A percentile compares a stretch with the other conserved stretches of the same genome.
Conservation (phyloP, 2,329 filamentous ascomycete genomes). For the Verticillium zaregamsianum region DNA sequence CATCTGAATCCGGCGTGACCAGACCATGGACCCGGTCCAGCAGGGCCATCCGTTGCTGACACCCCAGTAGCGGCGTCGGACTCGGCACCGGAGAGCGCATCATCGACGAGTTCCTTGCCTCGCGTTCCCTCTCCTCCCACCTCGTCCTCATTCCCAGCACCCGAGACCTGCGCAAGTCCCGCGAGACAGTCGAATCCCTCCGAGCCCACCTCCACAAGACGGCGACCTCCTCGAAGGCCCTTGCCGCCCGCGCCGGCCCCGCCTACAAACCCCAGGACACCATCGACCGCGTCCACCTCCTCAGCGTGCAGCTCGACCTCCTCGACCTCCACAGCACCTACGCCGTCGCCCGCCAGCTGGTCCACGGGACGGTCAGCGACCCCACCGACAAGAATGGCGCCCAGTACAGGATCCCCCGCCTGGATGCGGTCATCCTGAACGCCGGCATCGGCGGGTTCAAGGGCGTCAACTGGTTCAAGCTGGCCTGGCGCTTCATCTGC, state of each 20-base stretch:
- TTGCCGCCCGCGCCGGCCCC: slow-evolving; percentile 32
- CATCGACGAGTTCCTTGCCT: slow-evolving; percentile 82
- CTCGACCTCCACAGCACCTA: slow-evolving; percentile 52
- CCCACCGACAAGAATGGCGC: slow-evolving; percentile 32
- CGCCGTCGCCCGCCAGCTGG: slow-evolving; percentile 41
- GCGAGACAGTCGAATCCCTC: slow-evolving; percentile 64
- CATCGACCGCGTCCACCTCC: slow-evolving; percentile 50
- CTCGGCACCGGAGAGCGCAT: slow-evolving; percentile 78
- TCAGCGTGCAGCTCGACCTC: slow-evolving; percentile 56
- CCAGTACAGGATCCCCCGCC: slow-evolving; percentile 50
- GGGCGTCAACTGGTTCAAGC: slow-evolving; percentile 65
- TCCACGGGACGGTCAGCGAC: slow-evolving; percentile 40
- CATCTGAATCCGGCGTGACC: neutral
- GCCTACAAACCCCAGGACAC: slow-evolving; percentile 36
- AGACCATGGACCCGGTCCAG: neutral
- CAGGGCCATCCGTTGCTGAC: slow-evolving; percentile 20
- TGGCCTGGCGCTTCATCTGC: slow-evolving; percentile 51
- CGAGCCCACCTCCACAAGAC: slow-evolving; percentile 55
- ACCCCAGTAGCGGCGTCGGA: slow-evolving; percentile 68
- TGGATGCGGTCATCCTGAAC: slow-evolving; percentile 81
- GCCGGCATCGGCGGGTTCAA: slow-evolving; percentile 86
- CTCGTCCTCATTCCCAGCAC: slow-evolving; percentile 83
- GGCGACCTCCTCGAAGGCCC: slow-evolving; percentile 31
- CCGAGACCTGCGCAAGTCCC: slow-evolving; percentile 68
- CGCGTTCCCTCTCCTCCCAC: slow-evolving; percentile 60